Evolutionary conservation across 1,284 basidiomycete genomes (phyloP), one percentile per base, ranked within the genome.

Genomic region (Trichosporon sp.): DNA sequence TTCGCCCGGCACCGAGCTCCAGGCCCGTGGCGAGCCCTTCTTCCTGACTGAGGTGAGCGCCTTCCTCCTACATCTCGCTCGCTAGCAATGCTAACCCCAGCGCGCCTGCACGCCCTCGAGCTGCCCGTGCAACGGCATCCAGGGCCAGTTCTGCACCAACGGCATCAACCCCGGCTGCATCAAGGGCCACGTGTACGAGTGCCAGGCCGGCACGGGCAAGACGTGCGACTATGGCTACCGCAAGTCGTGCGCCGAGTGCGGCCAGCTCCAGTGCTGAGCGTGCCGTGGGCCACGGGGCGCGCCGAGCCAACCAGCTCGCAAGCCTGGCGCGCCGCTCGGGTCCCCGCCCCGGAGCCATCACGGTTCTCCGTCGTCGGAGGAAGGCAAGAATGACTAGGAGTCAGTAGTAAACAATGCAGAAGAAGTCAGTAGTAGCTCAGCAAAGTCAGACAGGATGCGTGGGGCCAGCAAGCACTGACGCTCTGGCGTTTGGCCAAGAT

Each of bases 131-230:
- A 60, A 60, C 29, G 56, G 56, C 56, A 60, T 60, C 56, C 56
- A 60, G 56, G 56, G 56, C 56, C 56, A 60, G 56, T 60, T 60
- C 29, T 60, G 56, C 29, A 60, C 56, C 27, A 60, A 60, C 56
- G 56, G 56, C 56, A 60, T 60, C 31, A 60, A 60, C 56, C 21
- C 21, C 18, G 56, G 56, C 31, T 60, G 56, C 56, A 60, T 60
- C 56, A 60, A 60, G 56, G 56, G 56, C 56, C 56, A 60, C 56
- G 56, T 60, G 27, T 60, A 60, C 29, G 56, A 60, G 56, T 60
- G 56, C 56, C 56, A 60, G 56, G 56, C 56, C 29, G 29, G 29
- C 27, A 60, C 56, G 15, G 56, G 56, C 29, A 60, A n/a, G 15
- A 60, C 56, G 5, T 60, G 56, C 29, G 56, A 60, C 56, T 60